Base-by-base conservation (phyloP, 179 eudicot genomes). In the Silene noctiflora region DNA sequence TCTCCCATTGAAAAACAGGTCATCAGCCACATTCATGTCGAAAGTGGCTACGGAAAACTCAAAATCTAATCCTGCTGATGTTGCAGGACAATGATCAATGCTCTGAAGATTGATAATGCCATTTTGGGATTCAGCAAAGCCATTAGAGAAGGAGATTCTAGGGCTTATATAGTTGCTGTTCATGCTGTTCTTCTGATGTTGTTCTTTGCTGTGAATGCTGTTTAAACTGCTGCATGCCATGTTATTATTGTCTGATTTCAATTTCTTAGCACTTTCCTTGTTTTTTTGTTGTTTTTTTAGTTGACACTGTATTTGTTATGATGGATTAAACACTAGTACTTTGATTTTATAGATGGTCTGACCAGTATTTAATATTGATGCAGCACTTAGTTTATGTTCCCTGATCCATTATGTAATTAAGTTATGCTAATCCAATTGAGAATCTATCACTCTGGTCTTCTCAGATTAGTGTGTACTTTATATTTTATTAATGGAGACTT, bases 131-230 rank as follows among this genome's bases (percentile, higher is more conserved):
- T 78, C 81, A 5, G 81, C 81, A 73, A 78, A 78, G 5, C 81
- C 81, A 56, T 73, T 78, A 3, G 81, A 78, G 73, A 78, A 78
- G 68, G 81, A 78, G 29, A 78, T 78, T 27, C 81, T 78, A 21
- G 81, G 81, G 29, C 67, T 66, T 33, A 35, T 63, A 51, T 71
- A 71, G 75, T 10, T 48, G 61, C 16, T 69, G n/a, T 19, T 33
- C 12, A 12, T 67, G 24, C n/a, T 69, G 31, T 46, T 44, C 17
- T 69, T 25, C 35, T 63, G 35, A 12, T 25, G 67, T 8, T 44
- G 59, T 48, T 70, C 10, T 51, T 62, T 44, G 69, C 46, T 77
- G 74, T 44, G 44, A 68, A 4, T 71, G 75, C 35, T 76, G 48
- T 64, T 77, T 77, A 77, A 70, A 48, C 80, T 71, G 25, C 75